These are phyloP conservation scores for Populus davidiana DNA, from an alignment of 345 rosid genomes.

Conservation along the genomic window DNA sequence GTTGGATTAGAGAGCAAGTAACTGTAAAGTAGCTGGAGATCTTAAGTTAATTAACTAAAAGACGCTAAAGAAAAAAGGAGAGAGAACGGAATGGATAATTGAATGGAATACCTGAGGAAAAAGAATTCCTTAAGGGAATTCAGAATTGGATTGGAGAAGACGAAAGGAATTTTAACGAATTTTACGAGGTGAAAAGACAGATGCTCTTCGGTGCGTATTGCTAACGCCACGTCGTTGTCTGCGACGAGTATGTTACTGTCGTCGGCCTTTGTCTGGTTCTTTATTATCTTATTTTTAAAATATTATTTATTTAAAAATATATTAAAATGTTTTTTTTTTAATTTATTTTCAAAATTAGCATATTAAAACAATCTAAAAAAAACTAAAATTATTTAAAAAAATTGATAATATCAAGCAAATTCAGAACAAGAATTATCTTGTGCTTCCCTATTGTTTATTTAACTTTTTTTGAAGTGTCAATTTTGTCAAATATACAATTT, in stretches of 20 bases:
- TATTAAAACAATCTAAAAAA: too few relatives aligned
- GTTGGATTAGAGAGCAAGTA: background rate
- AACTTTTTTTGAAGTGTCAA: too few relatives aligned
- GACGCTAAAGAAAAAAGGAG: background rate
- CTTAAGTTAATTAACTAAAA: background rate
- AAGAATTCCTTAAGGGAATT: background rate
- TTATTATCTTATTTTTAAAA: too few relatives aligned
- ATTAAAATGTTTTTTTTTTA: too few relatives aligned
- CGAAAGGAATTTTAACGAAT: background rate
- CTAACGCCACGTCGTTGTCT: slow-evolving; percentile 10
- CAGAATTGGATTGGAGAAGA: background rate
- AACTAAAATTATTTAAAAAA: too few relatives aligned
- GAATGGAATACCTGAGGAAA: background rate
- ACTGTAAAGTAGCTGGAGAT: background rate
- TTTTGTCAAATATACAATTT: too few relatives aligned
- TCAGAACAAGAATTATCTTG: too few relatives aligned
- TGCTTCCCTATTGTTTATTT: too few relatives aligned
- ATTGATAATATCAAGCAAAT: too few relatives aligned
- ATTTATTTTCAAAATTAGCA: too few relatives aligned
- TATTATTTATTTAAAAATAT: too few relatives aligned
- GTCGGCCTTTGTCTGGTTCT: background rate
- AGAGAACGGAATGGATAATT: background rate
- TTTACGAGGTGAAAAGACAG: background rate
- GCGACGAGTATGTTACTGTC: background rate
- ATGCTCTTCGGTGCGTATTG: slow-evolving; percentile 1